A percentile compares a stretch with the other conserved stretches of the same genome.
These are phyloP conservation scores for Pythium plurisporium DNA, from an alignment of 352 stramenopile genomes.

Conservation along the genomic window DNA sequence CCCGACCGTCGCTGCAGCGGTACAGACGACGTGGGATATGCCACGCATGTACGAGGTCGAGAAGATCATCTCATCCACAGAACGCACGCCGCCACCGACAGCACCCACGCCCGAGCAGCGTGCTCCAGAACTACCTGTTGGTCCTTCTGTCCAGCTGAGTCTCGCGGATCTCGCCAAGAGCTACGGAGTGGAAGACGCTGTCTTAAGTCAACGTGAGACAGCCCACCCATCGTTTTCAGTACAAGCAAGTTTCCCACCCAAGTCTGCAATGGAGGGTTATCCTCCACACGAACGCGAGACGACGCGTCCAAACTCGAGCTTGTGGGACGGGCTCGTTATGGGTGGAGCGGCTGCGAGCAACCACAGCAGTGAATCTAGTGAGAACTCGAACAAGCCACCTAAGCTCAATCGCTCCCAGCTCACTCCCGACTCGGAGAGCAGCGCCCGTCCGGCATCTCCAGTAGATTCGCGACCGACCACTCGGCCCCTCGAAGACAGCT, in stretches of 20 bases:
- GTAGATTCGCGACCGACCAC: not conserved
- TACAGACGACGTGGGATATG: conserved; percentile 25
- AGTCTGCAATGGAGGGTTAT: not conserved
- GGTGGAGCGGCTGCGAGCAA: not conserved
- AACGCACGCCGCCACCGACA: not conserved
- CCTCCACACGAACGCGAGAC: not conserved
- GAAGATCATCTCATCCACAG: conserved; percentile 14
- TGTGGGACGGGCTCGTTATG: conserved; percentile 10
- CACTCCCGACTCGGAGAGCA: not conserved
- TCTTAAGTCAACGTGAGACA: not conserved
- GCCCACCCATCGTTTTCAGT: not conserved
- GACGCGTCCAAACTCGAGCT: not conserved
- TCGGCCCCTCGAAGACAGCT: conserved; percentile 16
- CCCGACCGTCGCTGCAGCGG: not conserved
- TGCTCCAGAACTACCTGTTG: not conserved
- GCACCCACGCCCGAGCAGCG: not conserved
- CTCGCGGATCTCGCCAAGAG: conserved; percentile 18
- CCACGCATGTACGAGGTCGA: conserved; percentile 15
- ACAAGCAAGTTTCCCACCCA: not conserved
- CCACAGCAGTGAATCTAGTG: not conserved
- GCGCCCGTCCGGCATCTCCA: not conserved
- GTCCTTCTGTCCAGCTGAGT: conserved; percentile 15
- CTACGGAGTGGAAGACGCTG: conserved; percentile 12
- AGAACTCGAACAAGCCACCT: conserved; percentile 1
- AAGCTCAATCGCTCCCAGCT: conserved; percentile 14